Evolutionary conservation across 169 alveolate species (phyloP), one percentile per base, ranked within the genome.

Genomic region (Eimeria tenella): DNA sequence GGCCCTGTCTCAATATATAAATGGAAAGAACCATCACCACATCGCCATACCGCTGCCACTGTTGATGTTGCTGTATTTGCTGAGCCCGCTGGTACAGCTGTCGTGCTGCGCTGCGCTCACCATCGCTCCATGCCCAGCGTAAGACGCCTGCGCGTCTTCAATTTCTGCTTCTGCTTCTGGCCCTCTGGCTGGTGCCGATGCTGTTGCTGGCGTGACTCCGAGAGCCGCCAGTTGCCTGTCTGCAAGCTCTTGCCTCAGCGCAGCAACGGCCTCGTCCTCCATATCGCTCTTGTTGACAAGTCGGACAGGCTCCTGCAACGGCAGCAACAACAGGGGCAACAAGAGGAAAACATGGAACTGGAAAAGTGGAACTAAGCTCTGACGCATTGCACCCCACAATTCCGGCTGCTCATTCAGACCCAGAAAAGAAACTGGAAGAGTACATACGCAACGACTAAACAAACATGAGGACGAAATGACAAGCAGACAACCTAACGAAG

Each of bases 141-240:
- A 1, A 9, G 68, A 53, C 50, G 52, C 19, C 19, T 77, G 68
- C 50, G 70, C n/a, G 10, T 10, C 52, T 42, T 53, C 87, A 19
- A 4, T 19, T 21, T 25, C 52, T 55, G 70, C 65, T 49, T 77
- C 70, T 58, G 68, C 11, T 13, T 55, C 75, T 15, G 74, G 75
- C 31, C 42, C 4, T 55, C 50, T 23, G 5, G 75, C 62, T 60
- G 73, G 56, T 60, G 6, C 68, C 49, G 56, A 50, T 55, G 77
- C 53, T n/a, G 25, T 75, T 23, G 74, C 90, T 31, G 74, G 25
- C 3, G 90, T 13, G 23, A 25, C 58, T 15, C 90, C 90, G 1
- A 82, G 90, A 9, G 53, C 21, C 31, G 68, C 90, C 90, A 82
- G 75, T 56, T 82, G 90, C 75, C 75, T 82, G 25, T 82, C 90